Evolutionary conservation across 2,329 filamentous ascomycete genomes (phyloP).

Genomic region (Rhynchosporium graminicola): DNA sequence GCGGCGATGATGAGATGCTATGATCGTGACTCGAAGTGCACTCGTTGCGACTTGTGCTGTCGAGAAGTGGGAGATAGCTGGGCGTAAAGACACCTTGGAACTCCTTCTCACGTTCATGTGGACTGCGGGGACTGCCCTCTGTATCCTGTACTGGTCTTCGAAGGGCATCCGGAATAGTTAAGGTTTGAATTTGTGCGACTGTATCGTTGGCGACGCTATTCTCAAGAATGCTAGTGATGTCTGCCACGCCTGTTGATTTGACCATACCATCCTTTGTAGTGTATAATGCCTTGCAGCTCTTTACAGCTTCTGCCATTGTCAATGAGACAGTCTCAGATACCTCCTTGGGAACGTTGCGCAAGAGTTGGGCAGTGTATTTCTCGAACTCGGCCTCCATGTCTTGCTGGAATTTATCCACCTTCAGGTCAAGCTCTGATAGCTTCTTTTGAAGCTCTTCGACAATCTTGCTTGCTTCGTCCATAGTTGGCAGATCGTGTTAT

Average conservation of each 20-base stretch:
- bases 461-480: constrained; percentile 53
- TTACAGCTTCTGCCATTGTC: constrained; percentile 41
- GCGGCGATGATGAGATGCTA: constrained; percentile 16
- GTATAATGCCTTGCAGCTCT: constrained; percentile 34
- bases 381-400: constrained; percentile 60
- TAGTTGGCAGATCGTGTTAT: constrained; percentile 32
- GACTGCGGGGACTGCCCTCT: constrained; percentile 45
- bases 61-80: constrained; percentile 62
- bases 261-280: constrained; percentile 23
- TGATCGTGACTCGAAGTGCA: constrained; percentile 32
- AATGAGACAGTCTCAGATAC: constrained; percentile 51
- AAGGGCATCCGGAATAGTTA: constrained; percentile 10
- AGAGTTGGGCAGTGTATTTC: constrained; percentile 52
- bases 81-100: constrained; percentile 65
- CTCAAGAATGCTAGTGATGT: constrained; percentile 22
- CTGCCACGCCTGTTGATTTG: constrained; percentile 33
- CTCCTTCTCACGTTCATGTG: constrained; percentile 58
- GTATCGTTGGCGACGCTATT: constrained; percentile 17
- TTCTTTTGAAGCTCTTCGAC: constrained; percentile 37
- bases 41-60: constrained; percentile 41
- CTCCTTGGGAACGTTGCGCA: constrained; percentile 50
- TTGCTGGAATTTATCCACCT: constrained; percentile 57
- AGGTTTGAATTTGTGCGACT: constrained; percentile 44
- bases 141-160: constrained; percentile 32
- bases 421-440: constrained; percentile 55